phyloP scores from a whole-genome alignment of 805 yeast genomes.

The Candida hungchunana region DNA sequence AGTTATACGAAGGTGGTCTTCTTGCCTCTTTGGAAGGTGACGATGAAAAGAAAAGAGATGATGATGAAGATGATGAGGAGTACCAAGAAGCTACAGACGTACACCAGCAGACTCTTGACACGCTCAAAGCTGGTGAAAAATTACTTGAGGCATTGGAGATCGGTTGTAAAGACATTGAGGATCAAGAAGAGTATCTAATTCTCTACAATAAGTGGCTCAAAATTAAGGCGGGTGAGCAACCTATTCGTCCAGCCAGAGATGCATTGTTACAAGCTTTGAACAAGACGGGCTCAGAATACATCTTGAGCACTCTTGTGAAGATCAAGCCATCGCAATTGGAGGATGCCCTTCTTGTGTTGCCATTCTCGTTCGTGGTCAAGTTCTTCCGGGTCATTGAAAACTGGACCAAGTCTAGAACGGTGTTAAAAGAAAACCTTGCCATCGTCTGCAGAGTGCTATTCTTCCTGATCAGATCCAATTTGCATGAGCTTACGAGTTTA shows the following conservation, averaged over 20 bases:
- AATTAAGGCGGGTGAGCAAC: slow-evolving; percentile 43
- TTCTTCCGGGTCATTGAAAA: slow-evolving; percentile 68
- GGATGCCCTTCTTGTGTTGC: slow-evolving; percentile 87
- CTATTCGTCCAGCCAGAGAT: slow-evolving; percentile 59
- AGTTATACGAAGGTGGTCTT: slow-evolving; percentile 77
- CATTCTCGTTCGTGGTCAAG: slow-evolving; percentile 76
- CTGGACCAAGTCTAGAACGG: slow-evolving; percentile 56
- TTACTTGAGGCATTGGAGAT: slow-evolving; percentile 88
- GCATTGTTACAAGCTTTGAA: slow-evolving; percentile 72
- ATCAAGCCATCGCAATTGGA: slow-evolving; percentile 84
- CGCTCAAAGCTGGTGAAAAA: slow-evolving; percentile 91
- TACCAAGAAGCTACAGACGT: slow-evolving; percentile 60
- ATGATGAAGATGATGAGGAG: slow-evolving; percentile 36
- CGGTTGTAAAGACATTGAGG: slow-evolving; percentile 66
- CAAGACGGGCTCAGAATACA: slow-evolving; percentile 71
- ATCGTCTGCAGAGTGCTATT: slow-evolving; percentile 71
- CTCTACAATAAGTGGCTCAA: slow-evolving; percentile 38
- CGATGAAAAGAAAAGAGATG: slow-evolving; percentile 35
- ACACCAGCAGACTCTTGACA: slow-evolving; percentile 79
- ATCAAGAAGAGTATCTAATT: slow-evolving; percentile 44
- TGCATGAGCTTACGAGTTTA: slow-evolving; percentile 72
- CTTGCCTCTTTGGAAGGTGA: slow-evolving; percentile 64
- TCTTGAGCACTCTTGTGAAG: slow-evolving; percentile 62
- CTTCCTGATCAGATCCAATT: slow-evolving; percentile 68
- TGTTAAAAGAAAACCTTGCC: slow-evolving; percentile 50